Evolutionary conservation across 306 rosid species (phyloP), one percentile per base, ranked within the genome.

Genomic region (Lathyrus tuberosus): DNA sequence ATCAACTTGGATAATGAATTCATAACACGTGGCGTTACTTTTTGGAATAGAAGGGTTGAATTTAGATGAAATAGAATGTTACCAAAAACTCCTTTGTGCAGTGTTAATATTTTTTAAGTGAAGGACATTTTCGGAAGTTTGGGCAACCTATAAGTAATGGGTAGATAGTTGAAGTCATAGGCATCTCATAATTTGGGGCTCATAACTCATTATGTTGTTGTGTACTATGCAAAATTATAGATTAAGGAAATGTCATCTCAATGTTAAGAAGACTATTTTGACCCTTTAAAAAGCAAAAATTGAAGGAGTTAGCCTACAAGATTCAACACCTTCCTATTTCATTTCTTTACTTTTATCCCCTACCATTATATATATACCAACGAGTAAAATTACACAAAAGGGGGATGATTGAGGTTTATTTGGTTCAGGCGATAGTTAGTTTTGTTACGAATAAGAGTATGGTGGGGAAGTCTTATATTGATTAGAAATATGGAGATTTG

Each of bases 231-330:
- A 28, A 59, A 68, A 10, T 66, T 66, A 10, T 62, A 20, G 35
- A 47, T 61, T 31, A 79, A 52, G 60, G 40, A 67, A 79, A 61
- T 61, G 51, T 67, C 43, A 48, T 56, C 22, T 43, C 67, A 7
- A 1, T 38, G 2, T 9, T 37, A 18, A 26, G 26, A 38, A 61
- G 24, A 54, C 71, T 5, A 49, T 5, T 20, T 47, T 22, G 10
- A 56, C 6, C 6, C 4, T 3, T 8, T 3, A 37, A 59, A 42
- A 64, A 22, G 42, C 2, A 22, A 4, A 35, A 44, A 15, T 53
- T 33, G 22, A 53, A 16, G 60, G 11, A 35, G 22, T 51, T 22
- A 4, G 33, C n/a, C 31, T 1, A 20, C 30, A 20, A 47, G 9
- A 53, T 53, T 53, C n/a, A 10, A 11, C 6, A 49, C 28, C 28